phyloP scores from a whole-genome alignment of 2,329 filamentous ascomycete genomes.

The Waltergamsia citrina region DNA sequence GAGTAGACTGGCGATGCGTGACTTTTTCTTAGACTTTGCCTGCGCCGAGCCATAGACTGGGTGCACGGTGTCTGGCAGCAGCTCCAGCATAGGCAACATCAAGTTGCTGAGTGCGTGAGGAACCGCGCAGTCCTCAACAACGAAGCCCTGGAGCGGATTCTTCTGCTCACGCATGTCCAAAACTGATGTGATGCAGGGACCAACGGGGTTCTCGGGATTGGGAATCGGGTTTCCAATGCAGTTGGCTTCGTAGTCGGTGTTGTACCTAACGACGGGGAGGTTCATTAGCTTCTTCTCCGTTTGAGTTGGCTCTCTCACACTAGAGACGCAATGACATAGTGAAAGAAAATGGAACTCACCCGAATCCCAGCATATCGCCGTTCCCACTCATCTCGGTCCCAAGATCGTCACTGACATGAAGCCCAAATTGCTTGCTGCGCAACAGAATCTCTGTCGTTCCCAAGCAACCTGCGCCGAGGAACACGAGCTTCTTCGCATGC shows the following conservation, averaged over 20 bases:
- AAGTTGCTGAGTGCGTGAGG: constrained; percentile 46
- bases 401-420: constrained; percentile 46
- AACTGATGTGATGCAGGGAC: constrained; percentile 53
- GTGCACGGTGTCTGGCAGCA: constrained; percentile 26
- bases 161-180: constrained; percentile 47
- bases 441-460: constrained; percentile 59
- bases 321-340: not conserved
- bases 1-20: constrained; percentile 34
- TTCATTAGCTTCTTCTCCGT: not conserved
- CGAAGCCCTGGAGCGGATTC: constrained; percentile 50
- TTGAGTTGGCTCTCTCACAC: not conserved
- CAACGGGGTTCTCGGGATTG: constrained; percentile 40
- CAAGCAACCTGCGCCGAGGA: constrained; percentile 55
- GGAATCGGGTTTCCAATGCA: constrained; percentile 42
- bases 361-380: constrained; percentile 56
- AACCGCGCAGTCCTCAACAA: constrained; percentile 55
- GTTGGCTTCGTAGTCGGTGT: constrained; percentile 47
- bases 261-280: constrained; percentile 35
- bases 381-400: constrained; percentile 56
- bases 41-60: constrained; percentile 1
- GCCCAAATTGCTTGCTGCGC: constrained; percentile 47
- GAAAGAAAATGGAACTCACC: constrained; percentile 21
- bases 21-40: constrained; percentile 1
- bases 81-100: constrained; percentile 46
- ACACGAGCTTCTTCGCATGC: constrained; percentile 53